Conservation (phyloP, 1,139 yeast species). For the Arxiozyma slooffiae region DNA sequence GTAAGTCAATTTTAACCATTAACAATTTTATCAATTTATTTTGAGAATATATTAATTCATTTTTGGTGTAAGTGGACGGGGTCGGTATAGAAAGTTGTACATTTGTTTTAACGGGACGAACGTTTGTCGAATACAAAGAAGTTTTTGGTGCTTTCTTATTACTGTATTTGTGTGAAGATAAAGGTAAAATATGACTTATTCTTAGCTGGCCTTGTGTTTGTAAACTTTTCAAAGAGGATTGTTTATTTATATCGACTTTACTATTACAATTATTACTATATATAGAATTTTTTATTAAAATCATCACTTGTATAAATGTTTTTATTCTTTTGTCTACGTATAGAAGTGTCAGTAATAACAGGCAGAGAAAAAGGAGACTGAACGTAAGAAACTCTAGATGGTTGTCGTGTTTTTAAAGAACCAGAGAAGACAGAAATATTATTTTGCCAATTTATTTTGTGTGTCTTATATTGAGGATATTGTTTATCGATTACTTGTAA, state of each 20-base stretch:
- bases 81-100: background rate
- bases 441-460: background rate
- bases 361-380: background rate
- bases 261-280: no score
- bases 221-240: background rate
- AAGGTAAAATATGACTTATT: background rate
- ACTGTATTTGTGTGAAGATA: background rate
- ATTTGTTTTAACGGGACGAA: background rate
- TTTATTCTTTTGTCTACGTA: background rate
- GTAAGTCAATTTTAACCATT: conserved; percentile 13
- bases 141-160: background rate
- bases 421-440: background rate
- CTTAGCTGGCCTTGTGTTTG: background rate
- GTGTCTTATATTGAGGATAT: background rate
- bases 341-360: background rate
- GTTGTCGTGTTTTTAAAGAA: background rate
- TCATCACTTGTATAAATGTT: background rate
- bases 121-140: background rate
- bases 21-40: conserved; percentile 14
- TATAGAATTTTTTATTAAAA: no score
- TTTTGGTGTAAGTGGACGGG: background rate
- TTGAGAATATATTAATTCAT: conserved; percentile 11
- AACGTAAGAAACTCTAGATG: background rate
- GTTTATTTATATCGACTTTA: background rate
- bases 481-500: conserved; percentile 14